Base-by-base conservation (phyloP, 441 rosid genomes). In the Arabidopsis hybrid region DNA sequence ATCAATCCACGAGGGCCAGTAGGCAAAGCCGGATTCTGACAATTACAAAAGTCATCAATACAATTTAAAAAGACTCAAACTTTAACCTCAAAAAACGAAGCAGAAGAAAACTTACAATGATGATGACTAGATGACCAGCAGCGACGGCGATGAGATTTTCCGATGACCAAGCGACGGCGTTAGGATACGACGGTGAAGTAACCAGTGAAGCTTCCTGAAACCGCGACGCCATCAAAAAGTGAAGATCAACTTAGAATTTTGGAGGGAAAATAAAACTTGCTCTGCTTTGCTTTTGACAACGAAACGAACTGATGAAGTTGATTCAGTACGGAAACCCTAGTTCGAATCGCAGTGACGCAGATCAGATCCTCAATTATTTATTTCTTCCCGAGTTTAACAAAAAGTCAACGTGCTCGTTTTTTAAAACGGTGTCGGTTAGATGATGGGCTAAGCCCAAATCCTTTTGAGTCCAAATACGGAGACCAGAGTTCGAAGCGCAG, bases 81-180 rank as follows among this genome's bases (percentile, higher is more conserved):
- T n/a, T 34, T 0, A 57, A 69, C 21, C 17, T 11, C 0, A 13
- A 26, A 63, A 38, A 21, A 63, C 16, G 8, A 38, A 51, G 59
- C 8, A 58, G 65, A 34, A 63, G 12, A 50, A 51, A 26, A 16
- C 51, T 74, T 75, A 92, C 99, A 83, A 95, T 75, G 79, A 95
- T 89, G 75, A 86, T 85, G 80, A 95, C 97, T 7, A 91, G 79
- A 80, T 85, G 89, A 61, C 91, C 98, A 34, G 89, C 83, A 7
- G 96, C 97, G 51, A 92, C 93, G 52, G 97, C 99, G 40, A 95
- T 83, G 12, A 95, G 79, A 84, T 92, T 95, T 70, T 92, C 98
- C 14, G 91, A 86, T n/a, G 96, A 95, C 99, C 99, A 95, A 67
- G 87, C 91, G 34, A 95, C 78, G 78, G 97, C 86, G 78, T 86